A percentile compares a stretch with the other conserved stretches of the same genome.
Conservation (phyloP, 2,329 filamentous ascomycete species). For the Colletotrichum orchidophilum region DNA sequence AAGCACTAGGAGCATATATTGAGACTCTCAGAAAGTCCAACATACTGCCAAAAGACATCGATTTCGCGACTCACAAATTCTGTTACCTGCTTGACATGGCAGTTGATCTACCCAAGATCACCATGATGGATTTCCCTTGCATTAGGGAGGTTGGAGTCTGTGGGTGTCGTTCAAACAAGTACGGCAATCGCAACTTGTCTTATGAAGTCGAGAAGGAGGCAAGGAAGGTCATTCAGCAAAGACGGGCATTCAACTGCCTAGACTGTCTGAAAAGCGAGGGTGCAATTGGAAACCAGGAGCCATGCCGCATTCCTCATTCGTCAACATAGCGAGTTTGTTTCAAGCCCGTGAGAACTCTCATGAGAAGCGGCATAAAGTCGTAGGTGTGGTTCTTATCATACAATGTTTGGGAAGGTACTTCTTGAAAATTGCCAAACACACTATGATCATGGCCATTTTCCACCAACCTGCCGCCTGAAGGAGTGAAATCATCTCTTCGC, state of each 20-base stretch:
- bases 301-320: constrained; percentile 8
- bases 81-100: constrained; percentile 26
- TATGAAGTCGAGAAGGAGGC: constrained; percentile 20
- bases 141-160: constrained; percentile 6
- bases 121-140: constrained; percentile 17
- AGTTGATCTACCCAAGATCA: constrained; percentile 23
- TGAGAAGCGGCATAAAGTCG: neutral
- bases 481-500: too few relatives aligned
- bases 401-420: neutral
- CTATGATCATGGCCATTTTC: too few relatives aligned
- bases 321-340: neutral
- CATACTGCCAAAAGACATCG: constrained; percentile 31
- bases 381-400: neutral
- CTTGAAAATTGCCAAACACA: too few relatives aligned
- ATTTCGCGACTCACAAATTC: constrained; percentile 32
- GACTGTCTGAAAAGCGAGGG: constrained; percentile 30
- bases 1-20: constrained; percentile 27
- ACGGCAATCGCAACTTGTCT: constrained; percentile 8
- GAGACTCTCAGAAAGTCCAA: constrained; percentile 24
- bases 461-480: too few relatives aligned
- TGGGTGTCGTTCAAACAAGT: constrained; percentile 22
- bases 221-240: constrained; percentile 21
- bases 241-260: constrained; percentile 31
- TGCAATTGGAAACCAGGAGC: neutral
- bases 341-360: neutral